Evolutionary conservation across 176 grass and related monocot species (phyloP).

Genomic region (Echinochloa phyllopogon): DNA sequence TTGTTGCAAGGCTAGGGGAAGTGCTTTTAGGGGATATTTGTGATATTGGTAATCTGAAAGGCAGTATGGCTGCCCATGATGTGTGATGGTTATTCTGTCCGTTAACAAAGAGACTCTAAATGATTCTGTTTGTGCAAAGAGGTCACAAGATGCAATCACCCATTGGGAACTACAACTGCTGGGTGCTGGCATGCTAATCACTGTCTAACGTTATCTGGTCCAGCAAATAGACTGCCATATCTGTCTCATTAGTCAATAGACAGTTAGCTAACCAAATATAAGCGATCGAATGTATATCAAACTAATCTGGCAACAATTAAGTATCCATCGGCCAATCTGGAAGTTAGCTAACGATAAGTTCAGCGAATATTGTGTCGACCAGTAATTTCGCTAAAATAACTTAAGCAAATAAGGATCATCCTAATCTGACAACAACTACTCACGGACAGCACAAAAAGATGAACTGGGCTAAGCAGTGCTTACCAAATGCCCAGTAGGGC

Average conservation of each 20-base stretch:
- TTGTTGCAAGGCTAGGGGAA: neutral
- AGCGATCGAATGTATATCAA: neutral
- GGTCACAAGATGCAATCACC: slow-evolving; percentile 17
- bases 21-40: neutral
- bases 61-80: neutral
- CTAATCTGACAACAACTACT: neutral
- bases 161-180: neutral
- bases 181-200: neutral
- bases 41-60: neutral
- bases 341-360: neutral
- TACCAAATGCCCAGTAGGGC: slow-evolving; percentile 95
- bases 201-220: neutral
- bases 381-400: slow-evolving; percentile 1
- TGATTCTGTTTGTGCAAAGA: neutral
- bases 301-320: neutral
- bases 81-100: neutral
- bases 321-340: neutral
- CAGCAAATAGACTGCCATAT: neutral
- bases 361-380: neutral
- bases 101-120: neutral
- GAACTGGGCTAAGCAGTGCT: neutral
- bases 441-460: slow-evolving; percentile 6
- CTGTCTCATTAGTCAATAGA: neutral
- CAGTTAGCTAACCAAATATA: neutral
- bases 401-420: neutral